These are phyloP conservation scores for Ajuga chamaepitys DNA, from an alignment of 257 asterid species.

Conservation along the genomic window DNA sequence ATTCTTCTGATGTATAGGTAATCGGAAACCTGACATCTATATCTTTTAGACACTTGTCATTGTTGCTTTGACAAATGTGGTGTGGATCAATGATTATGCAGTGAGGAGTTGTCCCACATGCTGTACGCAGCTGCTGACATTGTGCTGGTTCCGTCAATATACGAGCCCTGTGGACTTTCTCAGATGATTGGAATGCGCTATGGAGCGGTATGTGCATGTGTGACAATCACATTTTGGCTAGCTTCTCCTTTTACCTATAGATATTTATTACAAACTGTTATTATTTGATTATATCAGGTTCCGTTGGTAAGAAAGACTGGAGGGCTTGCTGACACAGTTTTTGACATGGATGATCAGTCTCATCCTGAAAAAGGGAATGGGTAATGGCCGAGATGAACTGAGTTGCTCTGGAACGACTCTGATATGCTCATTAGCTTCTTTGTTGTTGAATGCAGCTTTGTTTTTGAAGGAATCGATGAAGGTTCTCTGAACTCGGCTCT, in stretches of 20 bases:
- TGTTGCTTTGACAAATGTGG: background rate
- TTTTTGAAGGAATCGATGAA: slow-evolving; percentile 82
- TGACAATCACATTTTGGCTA: background rate
- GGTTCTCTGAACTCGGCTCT: slow-evolving; percentile 53
- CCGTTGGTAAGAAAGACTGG: slow-evolving; percentile 87
- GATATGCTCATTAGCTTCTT: background rate
- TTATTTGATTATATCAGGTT: slow-evolving; percentile 41
- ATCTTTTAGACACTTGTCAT: background rate
- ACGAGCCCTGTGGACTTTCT: slow-evolving; percentile 92
- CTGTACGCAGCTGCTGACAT: slow-evolving; percentile 93
- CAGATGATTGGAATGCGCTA: slow-evolving; percentile 96
- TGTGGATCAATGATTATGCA: slow-evolving; percentile 36
- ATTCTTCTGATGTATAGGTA: slow-evolving; percentile 83
- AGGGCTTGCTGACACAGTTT: slow-evolving; percentile 87
- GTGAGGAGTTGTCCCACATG: slow-evolving; percentile 93
- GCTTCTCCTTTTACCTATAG: background rate
- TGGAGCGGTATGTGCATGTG: slow-evolving; percentile 60
- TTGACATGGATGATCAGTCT: slow-evolving; percentile 66
- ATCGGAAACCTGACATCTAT: background rate
- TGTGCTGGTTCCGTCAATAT: slow-evolving; percentile 88
- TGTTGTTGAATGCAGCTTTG: slow-evolving; percentile 41
- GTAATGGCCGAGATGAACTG: slow-evolving; percentile 23
- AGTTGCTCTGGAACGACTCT: background rate
- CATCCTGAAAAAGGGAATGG: slow-evolving; percentile 60
- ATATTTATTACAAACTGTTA: background rate